These are phyloP conservation scores for Anaeramoeba flamelloides DNA, from an alignment of 78 protist species.

Conservation along the genomic window DNA sequence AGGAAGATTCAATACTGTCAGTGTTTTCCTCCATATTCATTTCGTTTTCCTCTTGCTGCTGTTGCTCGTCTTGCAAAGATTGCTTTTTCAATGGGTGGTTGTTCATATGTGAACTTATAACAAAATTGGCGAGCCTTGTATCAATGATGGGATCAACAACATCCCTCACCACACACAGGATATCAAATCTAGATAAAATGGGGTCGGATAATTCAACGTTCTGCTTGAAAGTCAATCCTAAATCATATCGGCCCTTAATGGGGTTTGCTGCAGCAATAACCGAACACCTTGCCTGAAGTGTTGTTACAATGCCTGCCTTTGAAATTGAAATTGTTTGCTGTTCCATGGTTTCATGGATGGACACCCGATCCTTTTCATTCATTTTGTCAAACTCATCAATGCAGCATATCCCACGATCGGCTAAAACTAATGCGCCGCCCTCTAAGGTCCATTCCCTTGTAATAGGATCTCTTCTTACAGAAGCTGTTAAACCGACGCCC, in stretches of 20 bases:
- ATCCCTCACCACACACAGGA: conserved; percentile 73
- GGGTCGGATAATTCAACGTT: conserved; percentile 94
- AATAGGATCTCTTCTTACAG: conserved; percentile 62
- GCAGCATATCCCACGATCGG: conserved; percentile 95
- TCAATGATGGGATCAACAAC: conserved; percentile 57
- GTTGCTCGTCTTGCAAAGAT: too few species aligned
- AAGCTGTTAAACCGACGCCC: conserved; percentile 98
- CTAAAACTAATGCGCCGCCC: conserved; percentile 97
- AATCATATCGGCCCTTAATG: conserved; percentile 65
- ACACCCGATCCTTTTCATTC: conserved; percentile 61
- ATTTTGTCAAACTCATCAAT: conserved; percentile 65
- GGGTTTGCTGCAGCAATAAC: conserved; percentile 99
- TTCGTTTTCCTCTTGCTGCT: too few species aligned
- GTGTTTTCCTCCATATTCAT: not conserved
- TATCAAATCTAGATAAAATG: conserved; percentile 90
- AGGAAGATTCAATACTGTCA: too few species aligned
- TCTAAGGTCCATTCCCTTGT: too few species aligned
- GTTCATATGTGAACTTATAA: conserved; percentile 50
- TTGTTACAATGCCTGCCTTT: conserved; percentile 96
- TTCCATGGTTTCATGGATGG: conserved; percentile 99
- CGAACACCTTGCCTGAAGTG: conserved; percentile 86
- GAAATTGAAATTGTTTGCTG: conserved; percentile 96
- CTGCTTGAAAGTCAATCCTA: conserved; percentile 31
- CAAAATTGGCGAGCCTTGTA: conserved; percentile 66
- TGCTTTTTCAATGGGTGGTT: conserved; percentile 60